phyloP scores from a whole-genome alignment of 78 protist genomes.

The Guillardia theta region DNA sequence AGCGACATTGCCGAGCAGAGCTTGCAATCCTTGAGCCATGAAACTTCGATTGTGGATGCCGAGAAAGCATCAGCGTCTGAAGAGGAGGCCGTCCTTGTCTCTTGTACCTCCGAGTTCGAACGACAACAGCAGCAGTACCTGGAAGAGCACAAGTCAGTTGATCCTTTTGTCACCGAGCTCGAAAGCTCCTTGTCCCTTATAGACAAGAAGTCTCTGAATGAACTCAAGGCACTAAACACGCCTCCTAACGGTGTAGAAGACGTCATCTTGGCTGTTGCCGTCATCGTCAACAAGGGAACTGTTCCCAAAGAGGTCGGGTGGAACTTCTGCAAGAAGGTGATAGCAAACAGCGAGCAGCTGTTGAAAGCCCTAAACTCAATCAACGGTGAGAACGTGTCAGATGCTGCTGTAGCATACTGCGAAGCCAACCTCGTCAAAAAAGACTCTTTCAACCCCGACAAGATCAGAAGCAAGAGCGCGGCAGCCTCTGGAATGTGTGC shows the following conservation, averaged over 20 bases:
- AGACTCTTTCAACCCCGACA: slow-evolving; percentile 48
- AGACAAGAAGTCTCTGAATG: slow-evolving; percentile 60
- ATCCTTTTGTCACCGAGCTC: slow-evolving; percentile 66
- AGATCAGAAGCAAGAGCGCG: slow-evolving; percentile 18
- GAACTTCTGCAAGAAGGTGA: slow-evolving; percentile 43
- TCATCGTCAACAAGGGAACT: not conserved
- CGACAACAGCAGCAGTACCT: slow-evolving; percentile 19
- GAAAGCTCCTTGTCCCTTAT: slow-evolving; percentile 54
- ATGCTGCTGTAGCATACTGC: not conserved
- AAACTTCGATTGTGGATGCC: slow-evolving; percentile 54
- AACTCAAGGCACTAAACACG: slow-evolving; percentile 59
- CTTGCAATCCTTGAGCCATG: slow-evolving; percentile 53
- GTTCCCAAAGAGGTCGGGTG: slow-evolving; percentile 54
- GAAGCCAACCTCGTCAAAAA: not conserved
- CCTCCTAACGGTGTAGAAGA: slow-evolving; percentile 66
- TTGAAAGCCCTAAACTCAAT: not conserved
- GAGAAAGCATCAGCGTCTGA: slow-evolving; percentile 26
- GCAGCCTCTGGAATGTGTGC: slow-evolving; percentile 74
- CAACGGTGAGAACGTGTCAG: slow-evolving; percentile 45
- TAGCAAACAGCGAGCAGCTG: slow-evolving; percentile 43
- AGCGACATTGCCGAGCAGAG: slow-evolving; percentile 47
- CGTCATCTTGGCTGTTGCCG: slow-evolving; percentile 48
- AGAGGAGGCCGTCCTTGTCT: slow-evolving; percentile 13
- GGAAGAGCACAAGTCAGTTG: slow-evolving; percentile 55
- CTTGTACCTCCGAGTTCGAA: slow-evolving; percentile 15